phyloP scores from a whole-genome alignment of 2,329 filamentous ascomycete genomes.

The Stagonosporopsis tanaceti region DNA sequence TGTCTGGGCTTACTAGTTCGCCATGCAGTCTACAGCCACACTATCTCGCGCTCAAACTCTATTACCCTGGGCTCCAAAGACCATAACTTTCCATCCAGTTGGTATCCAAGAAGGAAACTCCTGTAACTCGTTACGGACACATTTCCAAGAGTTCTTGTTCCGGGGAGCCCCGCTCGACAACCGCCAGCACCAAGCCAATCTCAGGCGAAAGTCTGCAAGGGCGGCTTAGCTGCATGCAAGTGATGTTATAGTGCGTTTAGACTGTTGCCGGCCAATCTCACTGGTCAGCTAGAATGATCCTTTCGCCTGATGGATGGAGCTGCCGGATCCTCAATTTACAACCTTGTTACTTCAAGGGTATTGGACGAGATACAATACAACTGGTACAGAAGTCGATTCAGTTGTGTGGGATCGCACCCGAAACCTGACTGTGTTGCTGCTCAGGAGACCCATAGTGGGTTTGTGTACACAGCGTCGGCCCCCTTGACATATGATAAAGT shows the following conservation, averaged over 20 bases:
- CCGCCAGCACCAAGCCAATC: constrained; percentile 20
- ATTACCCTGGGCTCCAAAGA: background rate
- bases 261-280: constrained; percentile 13
- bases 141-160: constrained; percentile 19
- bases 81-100: constrained; percentile 9
- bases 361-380: background rate
- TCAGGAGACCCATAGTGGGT: constrained; percentile 8
- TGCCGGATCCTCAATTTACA: background rate
- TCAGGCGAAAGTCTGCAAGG: constrained; percentile 18
- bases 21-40: constrained; percentile 1
- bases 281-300: constrained; percentile 13
- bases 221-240: constrained; percentile 30
- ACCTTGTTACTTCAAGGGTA: background rate
- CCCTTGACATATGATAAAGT: constrained; percentile 4
- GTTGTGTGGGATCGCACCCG: background rate
- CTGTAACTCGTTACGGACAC: constrained; percentile 21
- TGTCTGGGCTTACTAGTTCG: background rate
- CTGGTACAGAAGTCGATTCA: background rate
- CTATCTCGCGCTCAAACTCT: background rate
- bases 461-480: constrained; percentile 2
- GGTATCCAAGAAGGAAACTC: constrained; percentile 1
- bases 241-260: constrained; percentile 29
- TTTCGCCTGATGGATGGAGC: constrained; percentile 5
- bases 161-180: constrained; percentile 36
- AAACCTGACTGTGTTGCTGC: background rate